Base-by-base conservation (phyloP, 139 green algal species). In the Picochlorum costavermella region DNA sequence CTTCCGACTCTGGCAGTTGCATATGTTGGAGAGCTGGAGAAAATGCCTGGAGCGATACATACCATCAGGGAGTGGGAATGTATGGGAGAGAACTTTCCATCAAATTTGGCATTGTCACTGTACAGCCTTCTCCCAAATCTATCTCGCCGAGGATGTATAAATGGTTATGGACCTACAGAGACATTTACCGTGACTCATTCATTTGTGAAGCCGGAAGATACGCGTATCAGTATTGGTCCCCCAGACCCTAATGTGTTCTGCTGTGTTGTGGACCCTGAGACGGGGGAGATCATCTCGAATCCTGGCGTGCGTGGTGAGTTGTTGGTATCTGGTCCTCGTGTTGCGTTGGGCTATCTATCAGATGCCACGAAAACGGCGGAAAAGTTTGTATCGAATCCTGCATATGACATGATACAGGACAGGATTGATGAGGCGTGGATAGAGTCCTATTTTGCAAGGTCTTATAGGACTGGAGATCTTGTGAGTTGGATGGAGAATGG, bases 301-400 rank as follows among this genome's bases (percentile, higher is more conserved):
- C 17, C 70, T 8, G 76, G 76, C 17, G 57, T 64, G 53, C 28
- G 64, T 6, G 26, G 79, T 3, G 80, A 86, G 75, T 65, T 86
- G 57, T 61, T 77, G 46, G 59, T 86, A 23, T 65, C 46, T 30
- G 71, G 74, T 4, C 62, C 71, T 3, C 64, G 69, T 17, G 46
- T 84, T 56, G 78, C 74, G 2, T 51, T 62, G 14, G 66, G 67
- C 12, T 80, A 80, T 45, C 8, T 60, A 13, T 30, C 23, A 26
- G 45, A 48, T 16, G 56, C 69, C 11, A 61, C 77, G 26, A 55
- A 73, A 23, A 80, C 73, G 6, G 63, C 64, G 12, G 70, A 68
- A 12, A 60, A 50, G 26, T 80, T 74, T 49, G 16, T 77, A 29
- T 26, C 61, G 6, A 80, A 73, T 51, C 50, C 61, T 12, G 68